A percentile compares a stretch with the other conserved stretches of the same genome.
Conservation (phyloP, 139 green algal species). For the Dunaliella sp. region DNA sequence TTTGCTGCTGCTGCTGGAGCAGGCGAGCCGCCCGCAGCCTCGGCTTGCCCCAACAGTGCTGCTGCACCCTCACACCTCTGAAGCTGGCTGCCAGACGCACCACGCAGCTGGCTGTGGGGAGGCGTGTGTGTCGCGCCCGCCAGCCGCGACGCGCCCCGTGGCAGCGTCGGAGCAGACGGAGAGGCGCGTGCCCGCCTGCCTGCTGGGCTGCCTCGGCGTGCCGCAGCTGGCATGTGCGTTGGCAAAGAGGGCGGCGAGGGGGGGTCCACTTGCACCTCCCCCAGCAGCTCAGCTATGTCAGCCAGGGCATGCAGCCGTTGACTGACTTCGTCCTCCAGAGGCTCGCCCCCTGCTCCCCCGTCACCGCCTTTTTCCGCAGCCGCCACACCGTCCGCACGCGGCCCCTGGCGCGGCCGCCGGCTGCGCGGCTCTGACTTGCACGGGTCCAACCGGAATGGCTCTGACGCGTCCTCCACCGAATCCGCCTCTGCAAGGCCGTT, state of each 20-base stretch:
- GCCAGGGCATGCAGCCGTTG: background rate
- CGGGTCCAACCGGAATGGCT: background rate
- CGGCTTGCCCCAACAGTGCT: background rate
- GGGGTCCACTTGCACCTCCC: background rate
- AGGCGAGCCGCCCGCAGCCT: background rate
- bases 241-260: background rate
- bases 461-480: background rate
- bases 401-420: no score
- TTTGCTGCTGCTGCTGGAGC: background rate
- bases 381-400: no score
- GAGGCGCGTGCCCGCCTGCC: background rate
- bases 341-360: background rate
- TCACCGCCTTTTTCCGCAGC: background rate
- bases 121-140: no score
- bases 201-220: no score
- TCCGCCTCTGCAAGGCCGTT: background rate
- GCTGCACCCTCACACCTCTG: background rate
- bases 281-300: background rate
- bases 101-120: background rate
- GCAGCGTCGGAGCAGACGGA: background rate
- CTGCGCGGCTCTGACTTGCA: background rate
- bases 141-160: background rate
- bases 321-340: background rate
- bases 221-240: background rate
- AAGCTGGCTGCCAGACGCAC: background rate